A percentile compares a stretch with the other conserved stretches of the same genome.
These are phyloP conservation scores for Leavenworthia alabamica DNA, from an alignment of 345 rosid species.

Conservation along the genomic window DNA sequence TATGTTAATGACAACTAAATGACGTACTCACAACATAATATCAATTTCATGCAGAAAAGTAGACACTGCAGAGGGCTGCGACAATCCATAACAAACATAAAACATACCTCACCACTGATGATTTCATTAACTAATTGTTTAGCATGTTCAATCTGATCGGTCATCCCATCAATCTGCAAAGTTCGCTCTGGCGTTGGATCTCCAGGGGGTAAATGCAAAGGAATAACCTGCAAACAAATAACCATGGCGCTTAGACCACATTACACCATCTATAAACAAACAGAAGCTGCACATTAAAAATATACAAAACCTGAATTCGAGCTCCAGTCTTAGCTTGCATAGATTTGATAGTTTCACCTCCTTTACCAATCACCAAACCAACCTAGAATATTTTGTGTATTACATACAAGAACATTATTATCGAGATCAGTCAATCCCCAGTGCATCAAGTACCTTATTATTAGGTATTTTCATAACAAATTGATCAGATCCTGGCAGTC, in stretches of 20 bases:
- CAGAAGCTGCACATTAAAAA: background rate
- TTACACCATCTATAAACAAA: background rate
- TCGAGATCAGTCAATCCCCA: constrained; percentile 4
- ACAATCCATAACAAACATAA: constrained; percentile 23
- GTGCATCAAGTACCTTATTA: constrained; percentile 57
- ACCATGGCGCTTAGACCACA: background rate
- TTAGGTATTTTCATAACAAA: constrained; percentile 73
- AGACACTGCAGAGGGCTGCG: constrained; percentile 24
- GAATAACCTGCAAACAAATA: constrained; percentile 59
- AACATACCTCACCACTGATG: constrained; percentile 86
- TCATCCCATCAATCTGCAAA: constrained; percentile 84
- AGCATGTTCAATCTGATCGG: constrained; percentile 84
- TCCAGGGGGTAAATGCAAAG: constrained; percentile 95
- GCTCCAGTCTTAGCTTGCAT: constrained; percentile 94
- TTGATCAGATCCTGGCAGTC: constrained; percentile 70
- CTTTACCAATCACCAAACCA: constrained; percentile 98
- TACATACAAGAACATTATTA: constrained; percentile 14
- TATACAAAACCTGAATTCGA: constrained; percentile 76
- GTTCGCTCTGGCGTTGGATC: constrained; percentile 72
- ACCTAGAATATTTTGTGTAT: constrained; percentile 53
- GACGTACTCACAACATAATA: constrained; percentile 12
- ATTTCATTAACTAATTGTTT: constrained; percentile 88
- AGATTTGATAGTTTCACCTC: constrained; percentile 94
- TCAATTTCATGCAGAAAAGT: constrained; percentile 4
- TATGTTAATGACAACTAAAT: background rate